Evolutionary conservation across 2,329 filamentous ascomycete genomes (phyloP), one percentile per base, ranked within the genome.

Genomic region (Ascochyta viciae-villosae): DNA sequence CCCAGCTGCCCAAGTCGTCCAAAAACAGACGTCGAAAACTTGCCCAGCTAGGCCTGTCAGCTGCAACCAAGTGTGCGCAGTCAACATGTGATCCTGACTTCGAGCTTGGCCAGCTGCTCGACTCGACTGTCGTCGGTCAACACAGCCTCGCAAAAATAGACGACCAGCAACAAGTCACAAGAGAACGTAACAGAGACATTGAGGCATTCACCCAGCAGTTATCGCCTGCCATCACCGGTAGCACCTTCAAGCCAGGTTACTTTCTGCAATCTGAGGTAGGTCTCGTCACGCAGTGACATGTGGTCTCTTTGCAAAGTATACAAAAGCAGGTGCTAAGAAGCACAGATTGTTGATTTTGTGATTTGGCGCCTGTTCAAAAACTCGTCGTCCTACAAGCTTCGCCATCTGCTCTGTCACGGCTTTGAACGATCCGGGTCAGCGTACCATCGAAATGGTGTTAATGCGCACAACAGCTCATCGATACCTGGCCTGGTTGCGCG

Each of bases 361-460:
- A 85, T 97, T 38, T 92, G 89, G 86, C 81, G 85, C 9, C 79
- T 96, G 2, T 96, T 96, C 74, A 85, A 84, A 12, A 82, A 84
- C 63, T 77, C 81, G 29, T 67, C 74, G 26, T 76, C 75, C 55
- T 74, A 80, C 45, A 85, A 83, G 67, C 88, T 89, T 1, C 83
- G 85, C 46, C 91, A 97, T 76, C 68, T 96, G 5, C 83, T 99
- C 4, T 93, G 91, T 64, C 89, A 96, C 79, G 94, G 94, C 23
- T 96, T 88, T 66, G 86, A 89, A 65, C 85, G 82, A 63, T 74
- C 76, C 3, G 71, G 74, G 38, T 65, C 62, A 42, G 23, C 57
- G 48, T 62, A 65, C 31, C 68, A 65, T 22, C 59, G 62, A 34
- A 65, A 71, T 34, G 68, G 65, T 8, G 63, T 64, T 9, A 70